Evolutionary conservation across 192 early-diverging fungal genomes (phyloP).

Genomic region (Entophlyctis luteolus): DNA sequence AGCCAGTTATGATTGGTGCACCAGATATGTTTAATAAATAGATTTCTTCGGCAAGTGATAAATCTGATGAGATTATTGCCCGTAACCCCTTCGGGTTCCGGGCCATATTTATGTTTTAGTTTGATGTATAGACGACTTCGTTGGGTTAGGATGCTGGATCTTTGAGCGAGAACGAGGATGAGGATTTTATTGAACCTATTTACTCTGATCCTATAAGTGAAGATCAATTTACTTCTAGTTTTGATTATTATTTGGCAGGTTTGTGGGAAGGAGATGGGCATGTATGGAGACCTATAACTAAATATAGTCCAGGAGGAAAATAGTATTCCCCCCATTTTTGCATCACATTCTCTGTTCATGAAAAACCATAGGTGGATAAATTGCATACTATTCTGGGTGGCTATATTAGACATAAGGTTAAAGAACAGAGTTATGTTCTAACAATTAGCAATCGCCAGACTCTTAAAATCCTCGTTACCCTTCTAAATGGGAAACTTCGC

Average conservation of each 20-base stretch:
- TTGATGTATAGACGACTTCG: not conserved
- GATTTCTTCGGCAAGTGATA: no score
- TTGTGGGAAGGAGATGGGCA: conserved; percentile 23
- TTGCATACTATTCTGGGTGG: conserved; percentile 31
- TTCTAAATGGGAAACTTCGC: conserved; percentile 42
- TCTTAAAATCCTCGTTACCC: conserved; percentile 30
- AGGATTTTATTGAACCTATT: not conserved
- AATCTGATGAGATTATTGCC: no score
- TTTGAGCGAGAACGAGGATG: not conserved
- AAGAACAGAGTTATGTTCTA: conserved; percentile 35
- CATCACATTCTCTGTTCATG: conserved; percentile 36
- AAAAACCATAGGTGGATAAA: conserved; percentile 36
- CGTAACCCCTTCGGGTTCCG: not conserved
- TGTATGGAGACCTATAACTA: conserved; percentile 32
- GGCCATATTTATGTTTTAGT: not conserved
- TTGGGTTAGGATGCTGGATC: not conserved
- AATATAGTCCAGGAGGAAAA: conserved; percentile 40
- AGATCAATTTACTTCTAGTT: not conserved
- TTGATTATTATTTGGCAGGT: conserved; percentile 12
- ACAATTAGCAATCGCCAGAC: conserved; percentile 31
- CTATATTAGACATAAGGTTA: conserved; percentile 43
- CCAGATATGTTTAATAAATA: conserved; percentile 17
- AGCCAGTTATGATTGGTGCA: conserved; percentile 39
- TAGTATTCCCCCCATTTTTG: conserved; percentile 29
- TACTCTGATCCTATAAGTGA: not conserved